A percentile compares a stretch with the other conserved stretches of the same genome.
Conservation (phyloP, 1,139 yeast genomes). For the Oligophagozyma castellii region DNA sequence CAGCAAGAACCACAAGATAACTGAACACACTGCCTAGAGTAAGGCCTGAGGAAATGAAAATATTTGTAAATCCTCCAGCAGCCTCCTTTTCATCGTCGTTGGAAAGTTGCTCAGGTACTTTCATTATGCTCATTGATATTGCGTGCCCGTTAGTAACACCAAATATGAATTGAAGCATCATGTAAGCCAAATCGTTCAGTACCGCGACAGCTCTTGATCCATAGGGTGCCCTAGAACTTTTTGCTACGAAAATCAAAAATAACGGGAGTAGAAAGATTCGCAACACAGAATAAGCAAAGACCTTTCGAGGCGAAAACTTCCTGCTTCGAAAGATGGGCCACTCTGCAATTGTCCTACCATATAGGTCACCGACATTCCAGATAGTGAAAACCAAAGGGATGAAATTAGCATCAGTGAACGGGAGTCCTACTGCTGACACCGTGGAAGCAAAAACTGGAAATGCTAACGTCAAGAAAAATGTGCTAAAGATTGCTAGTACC, state of each 20-base stretch:
- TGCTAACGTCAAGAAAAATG: constrained; percentile 62
- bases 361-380: constrained; percentile 85
- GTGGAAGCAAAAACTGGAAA: constrained; percentile 87
- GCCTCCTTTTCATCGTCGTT: constrained; percentile 66
- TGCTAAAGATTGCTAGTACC: constrained; percentile 56
- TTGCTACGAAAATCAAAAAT: constrained; percentile 49
- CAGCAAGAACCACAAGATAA: constrained; percentile 39
- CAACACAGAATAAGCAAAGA: constrained; percentile 38
- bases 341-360: constrained; percentile 64
- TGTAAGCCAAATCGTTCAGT: constrained; percentile 57
- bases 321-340: constrained; percentile 13
- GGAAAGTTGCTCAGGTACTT: constrained; percentile 46
- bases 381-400: constrained; percentile 66
- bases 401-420: constrained; percentile 31
- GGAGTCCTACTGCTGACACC: constrained; percentile 32
- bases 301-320: constrained; percentile 17
- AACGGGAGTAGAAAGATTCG: constrained; percentile 49
- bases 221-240: no score
- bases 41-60: constrained; percentile 61
- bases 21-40: constrained; percentile 67
- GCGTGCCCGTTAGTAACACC: constrained; percentile 85
- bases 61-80: constrained; percentile 84
- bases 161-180: constrained; percentile 56
- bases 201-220: constrained; percentile 31
- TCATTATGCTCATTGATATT: constrained; percentile 71